Conservation (phyloP, 768 basidiomycete species). For the Leccinum subgranulosum region DNA sequence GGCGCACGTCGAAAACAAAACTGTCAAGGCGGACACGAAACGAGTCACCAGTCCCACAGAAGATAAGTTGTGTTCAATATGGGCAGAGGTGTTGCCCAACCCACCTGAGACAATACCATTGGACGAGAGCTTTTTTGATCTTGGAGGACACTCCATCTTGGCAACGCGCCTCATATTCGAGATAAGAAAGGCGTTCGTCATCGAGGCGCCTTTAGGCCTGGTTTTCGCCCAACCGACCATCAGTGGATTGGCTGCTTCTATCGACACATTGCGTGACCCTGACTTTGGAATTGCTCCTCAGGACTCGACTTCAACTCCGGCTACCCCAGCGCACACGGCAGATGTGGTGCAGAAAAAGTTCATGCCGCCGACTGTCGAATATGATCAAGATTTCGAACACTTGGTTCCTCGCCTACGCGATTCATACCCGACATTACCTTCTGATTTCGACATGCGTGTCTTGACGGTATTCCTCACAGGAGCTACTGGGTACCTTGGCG, state of each 20-base stretch:
- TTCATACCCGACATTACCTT: slow-evolving; percentile 59
- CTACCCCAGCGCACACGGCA: slow-evolving; percentile 12
- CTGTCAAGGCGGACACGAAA: slow-evolving; percentile 27
- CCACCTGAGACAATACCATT: slow-evolving; percentile 74
- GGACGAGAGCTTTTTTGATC: slow-evolving; percentile 96
- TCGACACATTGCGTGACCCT: slow-evolving; percentile 71
- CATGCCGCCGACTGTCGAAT: slow-evolving; percentile 47
- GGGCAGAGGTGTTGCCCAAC: slow-evolving; percentile 77
- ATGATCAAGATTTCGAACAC: slow-evolving; percentile 72
- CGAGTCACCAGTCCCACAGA: slow-evolving; percentile 65
- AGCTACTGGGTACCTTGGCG: slow-evolving; percentile 95
- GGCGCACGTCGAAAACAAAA: slow-evolving; percentile 41
- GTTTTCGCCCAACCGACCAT: slow-evolving; percentile 93
- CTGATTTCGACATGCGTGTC: slow-evolving; percentile 49
- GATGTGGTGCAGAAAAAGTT: slow-evolving; percentile 16
- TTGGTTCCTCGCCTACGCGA: slow-evolving; percentile 56
- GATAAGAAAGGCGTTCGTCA: slow-evolving; percentile 86
- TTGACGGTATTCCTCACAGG: slow-evolving; percentile 93
- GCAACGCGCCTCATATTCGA: slow-evolving; percentile 97
- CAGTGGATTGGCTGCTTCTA: slow-evolving; percentile 64
- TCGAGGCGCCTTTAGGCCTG: slow-evolving; percentile 87
- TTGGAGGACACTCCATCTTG: slow-evolving; percentile 97
- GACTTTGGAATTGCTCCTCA: slow-evolving; percentile 71
- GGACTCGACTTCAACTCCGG: slow-evolving; percentile 19
- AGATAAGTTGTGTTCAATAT: slow-evolving; percentile 78